These are phyloP conservation scores for Lactuca saligna DNA, from an alignment of 129 eudicot genomes.

Conservation along the genomic window DNA sequence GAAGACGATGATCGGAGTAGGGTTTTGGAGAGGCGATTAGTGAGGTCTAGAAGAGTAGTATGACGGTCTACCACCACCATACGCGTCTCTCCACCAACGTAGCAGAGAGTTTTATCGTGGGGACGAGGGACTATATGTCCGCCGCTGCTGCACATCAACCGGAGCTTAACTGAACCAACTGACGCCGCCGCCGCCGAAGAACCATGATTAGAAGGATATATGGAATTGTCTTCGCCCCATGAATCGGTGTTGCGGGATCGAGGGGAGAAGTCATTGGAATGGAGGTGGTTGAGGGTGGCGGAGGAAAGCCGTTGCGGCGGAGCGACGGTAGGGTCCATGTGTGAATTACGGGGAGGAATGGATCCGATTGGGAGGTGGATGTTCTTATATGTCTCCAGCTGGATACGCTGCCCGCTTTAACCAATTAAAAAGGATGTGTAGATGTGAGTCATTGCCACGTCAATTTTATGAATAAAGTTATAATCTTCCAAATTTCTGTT, in stretches of 20 bases:
- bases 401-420: slow-evolving; percentile 16
- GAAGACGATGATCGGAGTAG: slow-evolving; percentile 28
- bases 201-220: slow-evolving; percentile 13
- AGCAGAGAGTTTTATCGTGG: slow-evolving; percentile 70
- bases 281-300: slow-evolving; percentile 39
- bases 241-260: slow-evolving; percentile 32
- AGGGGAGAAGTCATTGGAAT: slow-evolving; percentile 40
- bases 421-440: slow-evolving; percentile 1
- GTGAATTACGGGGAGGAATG: neutral
- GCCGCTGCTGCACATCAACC: slow-evolving; percentile 82
- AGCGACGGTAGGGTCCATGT: slow-evolving; percentile 3
- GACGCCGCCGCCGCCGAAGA: slow-evolving; percentile 26
- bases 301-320: slow-evolving; percentile 16
- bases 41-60: slow-evolving; percentile 48
- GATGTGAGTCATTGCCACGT: slow-evolving; percentile 29
- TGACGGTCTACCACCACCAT: slow-evolving; percentile 62
- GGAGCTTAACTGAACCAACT: slow-evolving; percentile 39
- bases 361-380: slow-evolving; percentile 19
- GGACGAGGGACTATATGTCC: slow-evolving; percentile 93
- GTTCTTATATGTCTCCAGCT: slow-evolving; percentile 41
- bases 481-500: neutral
- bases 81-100: slow-evolving; percentile 82
- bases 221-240: slow-evolving; percentile 32
- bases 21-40: slow-evolving; percentile 53
- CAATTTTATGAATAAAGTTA: slow-evolving; percentile 9